Base-by-base conservation (phyloP, 495 filamentous ascomycete genomes). In the Aspergillus kassunensis region DNA sequence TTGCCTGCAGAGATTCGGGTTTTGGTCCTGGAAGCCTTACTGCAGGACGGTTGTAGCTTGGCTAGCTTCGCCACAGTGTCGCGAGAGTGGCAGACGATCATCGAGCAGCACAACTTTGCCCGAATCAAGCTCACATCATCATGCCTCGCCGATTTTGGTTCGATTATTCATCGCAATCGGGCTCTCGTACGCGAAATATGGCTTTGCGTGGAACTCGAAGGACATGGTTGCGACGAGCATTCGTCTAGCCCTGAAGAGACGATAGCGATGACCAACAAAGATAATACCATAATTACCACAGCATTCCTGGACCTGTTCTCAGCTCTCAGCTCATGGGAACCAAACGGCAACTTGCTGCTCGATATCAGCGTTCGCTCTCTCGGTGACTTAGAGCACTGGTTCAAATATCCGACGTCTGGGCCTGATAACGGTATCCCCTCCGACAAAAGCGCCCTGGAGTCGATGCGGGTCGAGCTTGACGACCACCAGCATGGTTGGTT, bases 351-450 rank as follows among this genome's bases (percentile, higher is more conserved):
- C 35, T 31, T 36, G 34, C 34, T 36, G 13, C 16, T 36, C n/a
- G 16, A 36, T 36, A 36, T 36, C 34, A 36, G 34, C n/a, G 16
- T 36, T 36, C 34, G 18, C 34, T 36, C 34, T 36, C 16, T 15
- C 34, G 18, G 34, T 15, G 34, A 36, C 13, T 36, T 15, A 36
- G 16, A 19, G 34, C 34, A 36, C 34, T 50, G 47, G 47, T 49
- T 49, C 13, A 29, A 40, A 41, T 49, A 49, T 49, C 47, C 41
- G 35, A 49, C 34, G 24, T 49, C 41, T 25, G 27, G 24, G 29
- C 30, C 27, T 46, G 44, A 46, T 54, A n/a, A n/a, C n/a, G n/a
- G n/a, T n/a, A 50, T 53, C 46, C 36, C 54, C 42, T 44, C 25
- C 18, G 25, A 37, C 24, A 12, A 49, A 16, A 15, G 30, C 16